Evolutionary conservation across 108 stramenopile species (phyloP), one percentile per base, ranked within the genome.

Genomic region (Chaetoceros muelleri): DNA sequence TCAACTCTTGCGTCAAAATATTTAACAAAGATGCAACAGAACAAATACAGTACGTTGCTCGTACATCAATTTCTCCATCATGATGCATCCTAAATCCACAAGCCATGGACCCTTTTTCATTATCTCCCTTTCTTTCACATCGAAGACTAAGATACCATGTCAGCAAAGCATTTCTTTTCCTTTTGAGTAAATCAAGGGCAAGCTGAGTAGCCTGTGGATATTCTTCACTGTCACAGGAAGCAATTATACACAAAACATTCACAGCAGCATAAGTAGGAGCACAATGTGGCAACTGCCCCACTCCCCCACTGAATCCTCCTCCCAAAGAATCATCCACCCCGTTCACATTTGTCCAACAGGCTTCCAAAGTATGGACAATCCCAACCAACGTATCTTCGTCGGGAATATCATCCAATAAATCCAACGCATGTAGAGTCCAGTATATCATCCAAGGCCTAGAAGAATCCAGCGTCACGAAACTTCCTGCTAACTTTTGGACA

Each of bases 251-350:
- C 22, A 94, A 64, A 0, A 82, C 34, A 30, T 89, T 48, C 1
- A 94, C 72, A 10, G 84, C 81, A 10, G 96, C 99, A 71, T 98
- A 99, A 8, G 95, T 96, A 1, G 99, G 88, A 1, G 99, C 99
- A 18, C 81, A 75, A 65, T 98, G 97, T 2, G 95, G 73, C 67
- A 98, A 65, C 73, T 96, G 97, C 5, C 55, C 56, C 13, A 94
- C 90, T 45, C 95, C 95, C 19, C 99, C 99, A 48, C 96, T 96
- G 67, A 94, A 99, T 16, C 96, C 98, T 17, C 97, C 96, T 19
- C 62, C 76, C 0, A 91, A 62, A 23, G 94, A 72, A 47, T 78
- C 26, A n/a, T 58, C 65, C 19, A 80, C 51, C 24, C 74, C 67
- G 1, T 53, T 24, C 13, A 44, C 70, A 47, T 72, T 66, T 29